Evolutionary conservation across 441 rosid genomes (phyloP).

Genomic region (Brassica balearica): DNA sequence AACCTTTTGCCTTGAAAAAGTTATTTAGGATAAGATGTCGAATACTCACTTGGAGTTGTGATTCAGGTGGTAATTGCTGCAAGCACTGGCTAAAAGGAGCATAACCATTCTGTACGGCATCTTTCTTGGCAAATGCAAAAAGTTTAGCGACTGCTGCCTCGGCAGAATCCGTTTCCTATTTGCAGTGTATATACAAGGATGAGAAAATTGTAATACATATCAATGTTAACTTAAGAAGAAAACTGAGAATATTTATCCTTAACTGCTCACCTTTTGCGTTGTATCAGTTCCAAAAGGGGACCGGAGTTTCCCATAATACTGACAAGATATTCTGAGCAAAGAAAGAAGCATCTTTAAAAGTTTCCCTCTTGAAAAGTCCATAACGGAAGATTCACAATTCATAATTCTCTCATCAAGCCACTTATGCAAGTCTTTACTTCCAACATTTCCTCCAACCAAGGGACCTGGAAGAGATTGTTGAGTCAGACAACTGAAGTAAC

Average conservation of each 20-base stretch:
- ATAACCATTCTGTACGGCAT: constrained; percentile 56
- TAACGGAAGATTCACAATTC: constrained; percentile 60
- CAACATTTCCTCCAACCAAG: constrained; percentile 91
- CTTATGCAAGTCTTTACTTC: constrained; percentile 86
- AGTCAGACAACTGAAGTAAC: constrained; percentile 70
- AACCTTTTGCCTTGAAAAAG: not conserved
- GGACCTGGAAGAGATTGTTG: constrained; percentile 94
- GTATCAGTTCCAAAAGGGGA: constrained; percentile 85
- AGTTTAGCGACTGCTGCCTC: constrained; percentile 96
- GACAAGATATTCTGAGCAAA: constrained; percentile 87
- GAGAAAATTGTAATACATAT: constrained; percentile 7
- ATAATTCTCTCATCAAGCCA: constrained; percentile 94
- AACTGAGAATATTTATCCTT: constrained; percentile 6
- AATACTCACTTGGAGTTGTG: constrained; percentile 84
- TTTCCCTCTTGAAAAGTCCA: constrained; percentile 69
- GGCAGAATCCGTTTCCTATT: constrained; percentile 78
- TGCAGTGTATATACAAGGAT: constrained; percentile 13
- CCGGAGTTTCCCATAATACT: constrained; percentile 96
- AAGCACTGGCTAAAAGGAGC: constrained; percentile 71
- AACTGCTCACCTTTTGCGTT: constrained; percentile 60
- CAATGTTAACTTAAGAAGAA: constrained; percentile 6
- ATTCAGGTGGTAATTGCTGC: constrained; percentile 85
- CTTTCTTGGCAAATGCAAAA: constrained; percentile 75
- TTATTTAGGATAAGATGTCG: constrained; percentile 1
- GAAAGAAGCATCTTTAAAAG: constrained; percentile 77